Conservation (phyloP, 2,329 filamentous ascomycete species). For the Akanthomyces dipterigenus region DNA sequence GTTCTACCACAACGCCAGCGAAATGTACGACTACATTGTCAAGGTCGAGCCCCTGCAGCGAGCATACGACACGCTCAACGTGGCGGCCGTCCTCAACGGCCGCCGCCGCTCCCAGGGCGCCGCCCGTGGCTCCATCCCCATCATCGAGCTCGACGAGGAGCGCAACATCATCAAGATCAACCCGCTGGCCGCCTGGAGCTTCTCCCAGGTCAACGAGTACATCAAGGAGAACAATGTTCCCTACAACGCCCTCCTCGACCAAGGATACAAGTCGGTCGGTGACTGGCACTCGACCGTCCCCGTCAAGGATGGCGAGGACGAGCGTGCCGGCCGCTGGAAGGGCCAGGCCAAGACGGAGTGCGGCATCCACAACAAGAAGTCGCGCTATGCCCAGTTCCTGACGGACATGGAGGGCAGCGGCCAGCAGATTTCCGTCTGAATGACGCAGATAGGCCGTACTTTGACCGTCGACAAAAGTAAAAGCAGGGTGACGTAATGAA, state of each 20-base stretch:
- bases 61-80: slow-evolving; percentile 79
- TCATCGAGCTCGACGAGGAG: slow-evolving; percentile 86
- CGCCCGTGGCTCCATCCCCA: slow-evolving; percentile 80
- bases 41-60: slow-evolving; percentile 96
- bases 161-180: slow-evolving; percentile 94
- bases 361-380: slow-evolving; percentile 97
- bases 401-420: slow-evolving; percentile 67
- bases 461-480: background rate
- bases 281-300: slow-evolving; percentile 97
- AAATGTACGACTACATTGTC: slow-evolving; percentile 93
- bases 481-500: slow-evolving; percentile 2
- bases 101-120: slow-evolving; percentile 88
- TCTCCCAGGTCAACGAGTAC: slow-evolving; percentile 83
- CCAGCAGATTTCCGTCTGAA: slow-evolving; percentile 33
- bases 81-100: slow-evolving; percentile 87
- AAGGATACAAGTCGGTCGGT: slow-evolving; percentile 95
- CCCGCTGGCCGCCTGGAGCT: slow-evolving; percentile 89
- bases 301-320: slow-evolving; percentile 85
- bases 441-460: background rate
- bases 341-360: slow-evolving; percentile 94
- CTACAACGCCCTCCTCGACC: slow-evolving; percentile 86
- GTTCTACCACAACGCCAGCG: slow-evolving; percentile 78
- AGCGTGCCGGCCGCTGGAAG: slow-evolving; percentile 95
- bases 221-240: slow-evolving; percentile 81
- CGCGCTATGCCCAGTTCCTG: slow-evolving; percentile 82